These are phyloP conservation scores for Apophysomyces elegans DNA, from an alignment of 371 early-diverging fungal species.

Conservation along the genomic window DNA sequence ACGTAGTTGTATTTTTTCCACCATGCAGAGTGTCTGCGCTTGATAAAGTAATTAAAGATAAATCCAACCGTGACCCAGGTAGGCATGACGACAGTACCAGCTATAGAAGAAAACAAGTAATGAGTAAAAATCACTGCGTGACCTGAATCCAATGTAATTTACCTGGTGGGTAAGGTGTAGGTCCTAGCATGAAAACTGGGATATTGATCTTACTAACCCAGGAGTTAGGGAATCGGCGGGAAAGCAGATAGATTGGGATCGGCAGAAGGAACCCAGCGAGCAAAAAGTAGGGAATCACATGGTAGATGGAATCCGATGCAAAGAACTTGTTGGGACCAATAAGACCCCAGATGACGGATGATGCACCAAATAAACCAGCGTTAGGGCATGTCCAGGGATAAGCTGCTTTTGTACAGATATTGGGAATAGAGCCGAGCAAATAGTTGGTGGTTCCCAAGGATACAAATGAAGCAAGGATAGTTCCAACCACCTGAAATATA, in stretches of 20 bases:
- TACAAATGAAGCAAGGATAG: conserved; percentile 60
- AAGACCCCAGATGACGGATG: conserved; percentile 63
- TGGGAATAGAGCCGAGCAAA: conserved; percentile 54
- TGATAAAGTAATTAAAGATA: conserved; percentile 62
- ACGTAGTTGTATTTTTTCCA: conserved; percentile 74
- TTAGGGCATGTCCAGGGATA: conserved; percentile 59
- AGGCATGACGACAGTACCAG: conserved; percentile 46
- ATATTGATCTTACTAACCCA: conserved; percentile 61
- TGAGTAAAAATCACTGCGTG: neutral
- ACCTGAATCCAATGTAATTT: neutral
- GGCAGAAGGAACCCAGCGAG: conserved; percentile 52
- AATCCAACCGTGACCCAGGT: conserved; percentile 66
- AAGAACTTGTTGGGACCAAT: conserved; percentile 69
- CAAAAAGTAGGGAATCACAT: conserved; percentile 41
- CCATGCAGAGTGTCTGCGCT: conserved; percentile 59
- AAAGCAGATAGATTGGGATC: conserved; percentile 49
- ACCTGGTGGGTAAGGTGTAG: conserved; percentile 38
- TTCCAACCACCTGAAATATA: conserved; percentile 61
- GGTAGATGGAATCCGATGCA: conserved; percentile 53
- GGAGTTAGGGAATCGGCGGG: conserved; percentile 38
- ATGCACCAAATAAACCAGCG: conserved; percentile 46
- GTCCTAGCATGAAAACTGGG: conserved; percentile 52
- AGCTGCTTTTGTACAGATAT: conserved; percentile 55
- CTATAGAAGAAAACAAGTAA: conserved; percentile 9
- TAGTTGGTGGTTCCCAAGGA: conserved; percentile 63